Evolutionary conservation across 202 grass and related monocot species (phyloP).

Genomic region (Alloteropsis angusta): DNA sequence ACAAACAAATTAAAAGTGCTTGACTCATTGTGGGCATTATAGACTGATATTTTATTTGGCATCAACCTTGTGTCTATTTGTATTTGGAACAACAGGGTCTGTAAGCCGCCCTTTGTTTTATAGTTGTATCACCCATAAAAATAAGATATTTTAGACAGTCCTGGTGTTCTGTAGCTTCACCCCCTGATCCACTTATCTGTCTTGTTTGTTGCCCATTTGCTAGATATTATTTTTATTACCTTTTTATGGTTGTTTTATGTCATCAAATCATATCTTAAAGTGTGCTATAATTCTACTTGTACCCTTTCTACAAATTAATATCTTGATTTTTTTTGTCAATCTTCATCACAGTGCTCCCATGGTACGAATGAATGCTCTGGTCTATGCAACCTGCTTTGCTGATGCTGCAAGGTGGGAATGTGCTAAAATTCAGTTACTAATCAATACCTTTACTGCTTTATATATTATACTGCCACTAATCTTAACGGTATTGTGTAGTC

Average conservation of each 20-base stretch:
- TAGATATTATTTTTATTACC: neutral
- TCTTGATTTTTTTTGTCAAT: conserved; percentile 3
- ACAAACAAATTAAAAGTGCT: neutral
- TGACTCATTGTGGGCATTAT: neutral
- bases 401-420: conserved; percentile 82
- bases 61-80: neutral
- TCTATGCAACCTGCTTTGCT: conserved; percentile 85
- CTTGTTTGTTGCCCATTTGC: neutral
- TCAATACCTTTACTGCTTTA: conserved; percentile 3
- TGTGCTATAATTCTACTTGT: neutral
- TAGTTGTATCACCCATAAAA: neutral
- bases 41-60: neutral
- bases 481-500: neutral
- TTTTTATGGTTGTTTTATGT: neutral
- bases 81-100: neutral
- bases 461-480: conserved; percentile 4
- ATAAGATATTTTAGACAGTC: neutral
- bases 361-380: conserved; percentile 75
- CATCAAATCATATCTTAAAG: conserved; percentile 5
- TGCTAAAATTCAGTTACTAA: neutral
- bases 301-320: conserved; percentile 24
- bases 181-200: neutral
- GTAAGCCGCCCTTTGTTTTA: neutral
- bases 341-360: conserved; percentile 56
- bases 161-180: neutral